phyloP scores from a whole-genome alignment of 345 rosid species.

The Melaleuca quinquenervia region DNA sequence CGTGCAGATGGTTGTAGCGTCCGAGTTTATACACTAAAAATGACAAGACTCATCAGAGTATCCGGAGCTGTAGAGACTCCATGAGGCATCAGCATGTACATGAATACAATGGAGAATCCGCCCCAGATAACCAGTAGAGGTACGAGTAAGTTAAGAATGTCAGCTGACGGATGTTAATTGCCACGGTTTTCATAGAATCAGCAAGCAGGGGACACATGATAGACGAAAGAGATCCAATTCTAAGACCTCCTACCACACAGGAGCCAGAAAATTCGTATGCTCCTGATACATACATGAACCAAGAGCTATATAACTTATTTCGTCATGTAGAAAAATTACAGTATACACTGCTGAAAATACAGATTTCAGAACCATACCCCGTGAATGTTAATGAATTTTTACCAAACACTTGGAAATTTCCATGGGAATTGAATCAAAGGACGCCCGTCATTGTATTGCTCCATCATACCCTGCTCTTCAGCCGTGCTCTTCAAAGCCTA shows the following conservation, averaged over 20 bases:
- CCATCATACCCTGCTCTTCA: conserved; percentile 29
- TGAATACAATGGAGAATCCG: background rate
- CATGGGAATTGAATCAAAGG: conserved; percentile 19
- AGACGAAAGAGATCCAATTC: background rate
- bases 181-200: background rate
- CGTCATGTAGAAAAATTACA: background rate
- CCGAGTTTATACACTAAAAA: too few species aligned
- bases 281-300: background rate
- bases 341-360: background rate
- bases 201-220: background rate
- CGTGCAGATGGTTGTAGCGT: background rate
- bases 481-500: conserved; percentile 37
- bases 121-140: background rate
- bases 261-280: background rate
- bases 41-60: too few species aligned
- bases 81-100: background rate
- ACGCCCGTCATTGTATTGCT: conserved; percentile 45
- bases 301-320: background rate
- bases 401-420: background rate
- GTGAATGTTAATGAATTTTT: background rate
- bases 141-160: background rate
- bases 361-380: background rate
- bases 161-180: background rate
- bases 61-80: too few species aligned
- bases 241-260: background rate